Percentiles rank a stretch among this genome's conserved stretches.
These are phyloP conservation scores for Trichosanthes truncata DNA, from an alignment of 306 rosid genomes.

Conservation along the genomic window DNA sequence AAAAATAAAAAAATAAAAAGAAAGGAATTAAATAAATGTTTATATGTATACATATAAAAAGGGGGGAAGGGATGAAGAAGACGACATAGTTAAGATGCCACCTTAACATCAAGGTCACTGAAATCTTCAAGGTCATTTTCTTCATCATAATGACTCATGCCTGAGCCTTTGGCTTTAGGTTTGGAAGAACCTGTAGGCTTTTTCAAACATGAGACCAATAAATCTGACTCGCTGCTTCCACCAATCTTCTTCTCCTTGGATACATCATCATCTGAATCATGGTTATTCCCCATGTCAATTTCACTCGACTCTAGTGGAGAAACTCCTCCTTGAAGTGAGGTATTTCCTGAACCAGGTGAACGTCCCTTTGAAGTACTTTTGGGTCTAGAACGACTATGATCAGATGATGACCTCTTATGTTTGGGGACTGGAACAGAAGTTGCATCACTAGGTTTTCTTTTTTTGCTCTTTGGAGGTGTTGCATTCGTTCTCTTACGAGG, in stretches of 20 bases:
- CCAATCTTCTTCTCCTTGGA: conserved; percentile 32
- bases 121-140: conserved; percentile 31
- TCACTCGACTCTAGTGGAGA: conserved; percentile 13
- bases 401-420: conserved; percentile 41
- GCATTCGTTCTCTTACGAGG: conserved; percentile 28
- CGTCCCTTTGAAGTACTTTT: conserved; percentile 34
- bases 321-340: conserved; percentile 21
- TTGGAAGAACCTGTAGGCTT: conserved; percentile 32
- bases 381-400: conserved; percentile 33
- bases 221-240: conserved; percentile 36
- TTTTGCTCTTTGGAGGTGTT: conserved; percentile 26
- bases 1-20: not conserved
- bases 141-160: conserved; percentile 26
- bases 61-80: not conserved
- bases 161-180: conserved; percentile 39
- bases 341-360: conserved; percentile 29
- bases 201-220: conserved; percentile 32
- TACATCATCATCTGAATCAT: conserved; percentile 27
- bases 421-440: conserved; percentile 46
- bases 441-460: conserved; percentile 47
- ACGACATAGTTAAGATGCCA: conserved; percentile 2
- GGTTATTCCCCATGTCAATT: conserved; percentile 22
- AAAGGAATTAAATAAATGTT: not conserved
- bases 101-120: conserved; percentile 45
- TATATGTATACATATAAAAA: not conserved